Evolutionary conservation across 2,329 filamentous ascomycete genomes (phyloP).

Genomic region (Xylaria sp.): DNA sequence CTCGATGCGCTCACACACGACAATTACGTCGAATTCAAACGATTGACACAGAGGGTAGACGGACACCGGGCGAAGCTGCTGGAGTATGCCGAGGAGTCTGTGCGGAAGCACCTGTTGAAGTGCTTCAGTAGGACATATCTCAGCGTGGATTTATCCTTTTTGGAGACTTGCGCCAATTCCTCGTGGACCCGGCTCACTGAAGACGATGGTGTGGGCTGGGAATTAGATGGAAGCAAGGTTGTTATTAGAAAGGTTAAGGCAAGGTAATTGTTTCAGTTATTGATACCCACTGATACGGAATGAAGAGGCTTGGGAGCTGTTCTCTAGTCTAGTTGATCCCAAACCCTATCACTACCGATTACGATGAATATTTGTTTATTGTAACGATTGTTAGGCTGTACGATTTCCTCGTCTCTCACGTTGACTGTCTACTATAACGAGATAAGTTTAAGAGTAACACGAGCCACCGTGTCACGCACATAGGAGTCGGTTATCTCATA

Average conservation of each 20-base stretch:
- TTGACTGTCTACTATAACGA: background rate
- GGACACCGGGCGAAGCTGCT: conserved; percentile 82
- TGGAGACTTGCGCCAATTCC: conserved; percentile 74
- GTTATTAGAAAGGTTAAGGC: conserved; percentile 73
- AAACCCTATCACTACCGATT: background rate
- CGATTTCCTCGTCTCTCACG: background rate
- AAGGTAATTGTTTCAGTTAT: conserved; percentile 46
- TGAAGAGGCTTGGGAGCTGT: conserved; percentile 4
- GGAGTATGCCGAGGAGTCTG: conserved; percentile 80
- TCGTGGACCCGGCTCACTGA: conserved; percentile 77
- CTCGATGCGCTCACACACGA: conserved; percentile 79
- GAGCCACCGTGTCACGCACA: background rate
- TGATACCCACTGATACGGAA: conserved; percentile 41
- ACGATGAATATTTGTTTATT: background rate
- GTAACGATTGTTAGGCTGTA: background rate
- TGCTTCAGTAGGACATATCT: conserved; percentile 87
- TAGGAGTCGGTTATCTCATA: background rate
- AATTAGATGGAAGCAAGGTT: conserved; percentile 76
- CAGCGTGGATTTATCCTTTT: conserved; percentile 71
- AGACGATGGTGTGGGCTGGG: conserved; percentile 84
- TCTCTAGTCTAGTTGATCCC: background rate
- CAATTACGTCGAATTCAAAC: conserved; percentile 84
- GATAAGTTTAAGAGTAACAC: background rate
- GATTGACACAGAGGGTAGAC: conserved; percentile 76
- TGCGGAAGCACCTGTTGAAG: conserved; percentile 82